These are phyloP conservation scores for Pseudogymnoascus sp. DNA, from an alignment of 2,329 filamentous ascomycete genomes.

Conservation along the genomic window DNA sequence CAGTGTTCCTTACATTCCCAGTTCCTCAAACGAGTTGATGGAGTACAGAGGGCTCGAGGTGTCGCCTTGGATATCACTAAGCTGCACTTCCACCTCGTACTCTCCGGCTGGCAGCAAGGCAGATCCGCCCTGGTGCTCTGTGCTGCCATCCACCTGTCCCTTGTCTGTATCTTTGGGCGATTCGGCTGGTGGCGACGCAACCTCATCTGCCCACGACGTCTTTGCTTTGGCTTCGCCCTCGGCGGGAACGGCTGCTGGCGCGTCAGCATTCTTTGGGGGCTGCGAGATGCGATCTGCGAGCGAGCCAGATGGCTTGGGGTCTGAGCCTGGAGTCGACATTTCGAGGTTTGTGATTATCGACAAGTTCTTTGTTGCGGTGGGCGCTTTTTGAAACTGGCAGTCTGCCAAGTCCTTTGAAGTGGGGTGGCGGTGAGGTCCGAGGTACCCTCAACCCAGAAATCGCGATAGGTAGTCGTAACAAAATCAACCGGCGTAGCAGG, in stretches of 20 bases:
- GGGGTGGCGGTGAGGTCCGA: slow-evolving; percentile 5
- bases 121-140: slow-evolving; percentile 36
- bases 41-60: slow-evolving; percentile 83
- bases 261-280: slow-evolving; percentile 18
- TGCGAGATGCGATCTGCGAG: slow-evolving; percentile 41
- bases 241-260: background rate
- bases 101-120: slow-evolving; percentile 56
- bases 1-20: slow-evolving; percentile 61
- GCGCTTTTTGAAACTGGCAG: background rate
- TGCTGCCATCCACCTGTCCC: slow-evolving; percentile 39
- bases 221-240: background rate
- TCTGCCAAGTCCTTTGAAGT: slow-evolving; percentile 3
- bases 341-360: background rate
- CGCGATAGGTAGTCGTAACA: background rate
- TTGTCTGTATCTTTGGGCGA: slow-evolving; percentile 13
- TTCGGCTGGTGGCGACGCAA: slow-evolving; percentile 23
- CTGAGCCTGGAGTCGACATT: slow-evolving; percentile 8
- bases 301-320: slow-evolving; percentile 24
- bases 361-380: background rate
- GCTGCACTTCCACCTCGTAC: slow-evolving; percentile 85
- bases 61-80: slow-evolving; percentile 81
- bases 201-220: slow-evolving; percentile 33
- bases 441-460: background rate
- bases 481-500: background rate
- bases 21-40: slow-evolving; percentile 72